These are phyloP conservation scores for Sanguinoderma infundibulare DNA, from an alignment of 1,284 basidiomycete genomes.

Conservation along the genomic window DNA sequence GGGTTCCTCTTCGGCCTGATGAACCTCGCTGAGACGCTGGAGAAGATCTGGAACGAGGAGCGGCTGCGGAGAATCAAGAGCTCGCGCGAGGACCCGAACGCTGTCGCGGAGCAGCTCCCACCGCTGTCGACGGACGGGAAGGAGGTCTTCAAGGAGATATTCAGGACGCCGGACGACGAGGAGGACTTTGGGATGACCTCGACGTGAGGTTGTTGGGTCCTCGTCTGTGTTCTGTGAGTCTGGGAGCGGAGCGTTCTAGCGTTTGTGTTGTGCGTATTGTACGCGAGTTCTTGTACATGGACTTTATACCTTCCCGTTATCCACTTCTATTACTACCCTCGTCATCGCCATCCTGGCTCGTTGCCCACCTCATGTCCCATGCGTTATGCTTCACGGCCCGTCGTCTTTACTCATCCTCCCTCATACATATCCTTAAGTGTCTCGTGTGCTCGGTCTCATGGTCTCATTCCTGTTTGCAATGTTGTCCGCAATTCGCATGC, in stretches of 20 bases:
- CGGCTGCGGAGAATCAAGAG: slow-evolving; percentile 69
- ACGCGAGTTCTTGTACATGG: not conserved
- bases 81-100: slow-evolving; percentile 59
- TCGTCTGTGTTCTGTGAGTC: not conserved
- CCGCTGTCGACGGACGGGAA: slow-evolving; percentile 70
- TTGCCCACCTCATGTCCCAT: not conserved
- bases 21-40: slow-evolving; percentile 76
- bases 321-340: not conserved
- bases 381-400: not conserved
- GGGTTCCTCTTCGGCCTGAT: slow-evolving; percentile 94
- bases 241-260: not conserved
- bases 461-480: slow-evolving; percentile 19
- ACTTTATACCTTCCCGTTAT: not conserved
- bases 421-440: slow-evolving; percentile 8
- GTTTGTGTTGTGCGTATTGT: slow-evolving; percentile 9
- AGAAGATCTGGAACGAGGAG: slow-evolving; percentile 86
- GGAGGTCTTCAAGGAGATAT: slow-evolving; percentile 79
- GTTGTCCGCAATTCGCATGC: slow-evolving; percentile 21
- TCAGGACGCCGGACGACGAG: slow-evolving; percentile 53
- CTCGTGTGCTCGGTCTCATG: slow-evolving; percentile 7
- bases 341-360: not conserved
- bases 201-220: slow-evolving; percentile 47
- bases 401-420: not conserved
- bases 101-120: slow-evolving; percentile 55
- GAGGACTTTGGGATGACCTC: slow-evolving; percentile 77